These are phyloP conservation scores for Trichosporon sp. DNA, from an alignment of 1,284 basidiomycete genomes.

Conservation along the genomic window DNA sequence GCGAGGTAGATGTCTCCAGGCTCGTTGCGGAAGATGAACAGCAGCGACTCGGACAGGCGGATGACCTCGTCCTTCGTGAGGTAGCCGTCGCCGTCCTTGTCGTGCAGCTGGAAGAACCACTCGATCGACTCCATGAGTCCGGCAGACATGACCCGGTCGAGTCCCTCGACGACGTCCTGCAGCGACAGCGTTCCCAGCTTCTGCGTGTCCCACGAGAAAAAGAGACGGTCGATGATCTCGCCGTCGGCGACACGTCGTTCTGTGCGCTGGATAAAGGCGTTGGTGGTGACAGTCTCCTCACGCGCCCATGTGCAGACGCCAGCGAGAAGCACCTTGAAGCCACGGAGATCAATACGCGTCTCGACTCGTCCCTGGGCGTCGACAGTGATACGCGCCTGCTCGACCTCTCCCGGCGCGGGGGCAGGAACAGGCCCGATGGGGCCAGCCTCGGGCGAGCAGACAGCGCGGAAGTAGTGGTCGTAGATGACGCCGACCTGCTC, in stretches of 20 bases:
- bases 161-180: slow-evolving; percentile 82
- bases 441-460: slow-evolving; percentile 56
- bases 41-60: slow-evolving; percentile 79
- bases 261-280: slow-evolving; percentile 74
- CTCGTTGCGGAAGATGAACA: slow-evolving; percentile 98
- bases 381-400: slow-evolving; percentile 43
- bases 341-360: slow-evolving; percentile 78
- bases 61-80: slow-evolving; percentile 95
- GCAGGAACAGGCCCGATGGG: slow-evolving; percentile 13
- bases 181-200: slow-evolving; percentile 77
- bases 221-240: slow-evolving; percentile 59
- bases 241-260: slow-evolving; percentile 53
- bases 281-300: slow-evolving; percentile 86
- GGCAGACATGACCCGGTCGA: slow-evolving; percentile 89
- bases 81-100: slow-evolving; percentile 91
- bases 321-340: slow-evolving; percentile 83
- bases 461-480: slow-evolving; percentile 82
- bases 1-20: slow-evolving; percentile 94
- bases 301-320: slow-evolving; percentile 95
- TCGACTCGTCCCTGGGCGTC: slow-evolving; percentile 67
- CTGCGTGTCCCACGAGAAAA: slow-evolving; percentile 84
- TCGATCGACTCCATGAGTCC: slow-evolving; percentile 97
- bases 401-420: slow-evolving; percentile 31
- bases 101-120: slow-evolving; percentile 96
- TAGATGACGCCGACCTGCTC: slow-evolving; percentile 87